These are phyloP conservation scores for Chimonanthus salicifolius DNA, from an alignment of 164 flowering plant genomes.

Conservation along the genomic window DNA sequence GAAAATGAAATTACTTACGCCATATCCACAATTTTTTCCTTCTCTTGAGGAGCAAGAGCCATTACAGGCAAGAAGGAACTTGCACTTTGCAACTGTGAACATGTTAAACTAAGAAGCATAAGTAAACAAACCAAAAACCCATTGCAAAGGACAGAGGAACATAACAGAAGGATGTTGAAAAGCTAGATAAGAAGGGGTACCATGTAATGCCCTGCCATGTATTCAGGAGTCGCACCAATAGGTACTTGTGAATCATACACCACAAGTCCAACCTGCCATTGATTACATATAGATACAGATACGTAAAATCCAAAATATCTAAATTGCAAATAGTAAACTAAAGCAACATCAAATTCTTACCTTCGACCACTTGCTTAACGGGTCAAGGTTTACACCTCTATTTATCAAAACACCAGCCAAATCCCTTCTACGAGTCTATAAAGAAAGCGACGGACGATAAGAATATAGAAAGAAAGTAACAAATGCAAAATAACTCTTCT, in stretches of 20 bases:
- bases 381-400: constrained; percentile 91
- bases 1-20: constrained; percentile 56
- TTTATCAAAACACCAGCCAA: constrained; percentile 83
- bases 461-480: not conserved
- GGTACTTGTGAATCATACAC: constrained; percentile 98
- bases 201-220: constrained; percentile 98
- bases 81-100: constrained; percentile 84
- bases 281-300: not conserved
- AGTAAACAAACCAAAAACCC: not conserved
- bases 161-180: no score
- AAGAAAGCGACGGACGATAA: not conserved
- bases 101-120: constrained; percentile 6
- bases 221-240: constrained; percentile 98
- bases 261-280: constrained; percentile 85
- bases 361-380: constrained; percentile 97
- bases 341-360: constrained; percentile 29
- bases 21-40: constrained; percentile 83
- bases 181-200: constrained; percentile 24
- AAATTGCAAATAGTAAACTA: not conserved
- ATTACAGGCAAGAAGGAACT: constrained; percentile 98
- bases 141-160: no score
- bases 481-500: not conserved
- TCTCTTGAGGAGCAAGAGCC: constrained; percentile 99
- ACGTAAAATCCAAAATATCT: not conserved
- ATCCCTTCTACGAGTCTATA: constrained; percentile 83